These are phyloP conservation scores for Seiridium cupressi DNA, from an alignment of 2,329 filamentous ascomycete genomes.

Conservation along the genomic window DNA sequence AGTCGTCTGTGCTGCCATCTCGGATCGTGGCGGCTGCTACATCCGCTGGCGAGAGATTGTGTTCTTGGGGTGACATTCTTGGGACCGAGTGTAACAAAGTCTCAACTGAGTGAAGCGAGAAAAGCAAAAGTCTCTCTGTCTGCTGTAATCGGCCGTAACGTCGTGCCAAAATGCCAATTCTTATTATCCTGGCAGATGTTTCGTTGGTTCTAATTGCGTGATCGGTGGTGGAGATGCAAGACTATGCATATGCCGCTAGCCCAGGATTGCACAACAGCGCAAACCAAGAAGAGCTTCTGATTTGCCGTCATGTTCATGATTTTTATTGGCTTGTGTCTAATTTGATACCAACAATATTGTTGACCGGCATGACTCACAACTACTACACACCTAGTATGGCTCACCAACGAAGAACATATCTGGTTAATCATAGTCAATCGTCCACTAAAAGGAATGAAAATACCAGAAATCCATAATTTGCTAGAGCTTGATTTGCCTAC, in stretches of 20 bases:
- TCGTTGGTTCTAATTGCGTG: neutral
- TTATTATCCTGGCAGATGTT: neutral
- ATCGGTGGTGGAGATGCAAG: constrained; percentile 3
- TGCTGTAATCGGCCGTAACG: neutral
- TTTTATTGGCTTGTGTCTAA: neutral
- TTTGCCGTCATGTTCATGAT: neutral
- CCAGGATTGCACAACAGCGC: neutral
- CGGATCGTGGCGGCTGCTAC: neutral
- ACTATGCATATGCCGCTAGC: neutral
- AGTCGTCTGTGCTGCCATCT: neutral
- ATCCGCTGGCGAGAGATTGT: neutral
- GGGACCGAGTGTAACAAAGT: neutral
- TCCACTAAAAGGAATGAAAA: too few species aligned
- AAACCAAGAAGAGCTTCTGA: neutral
- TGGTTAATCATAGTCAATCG: neutral
- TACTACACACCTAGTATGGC: neutral
- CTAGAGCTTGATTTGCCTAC: neutral
- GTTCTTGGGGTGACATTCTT: neutral
- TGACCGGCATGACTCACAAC: neutral
- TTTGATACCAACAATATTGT: too few species aligned
- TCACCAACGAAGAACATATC: neutral
- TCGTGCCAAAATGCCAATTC: neutral
- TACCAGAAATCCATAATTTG: neutral
- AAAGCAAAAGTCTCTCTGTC: neutral
- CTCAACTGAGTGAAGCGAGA: neutral